Evolutionary conservation across 1,139 yeast species (phyloP).

Genomic region (Hyphopichia buzzinii): DNA sequence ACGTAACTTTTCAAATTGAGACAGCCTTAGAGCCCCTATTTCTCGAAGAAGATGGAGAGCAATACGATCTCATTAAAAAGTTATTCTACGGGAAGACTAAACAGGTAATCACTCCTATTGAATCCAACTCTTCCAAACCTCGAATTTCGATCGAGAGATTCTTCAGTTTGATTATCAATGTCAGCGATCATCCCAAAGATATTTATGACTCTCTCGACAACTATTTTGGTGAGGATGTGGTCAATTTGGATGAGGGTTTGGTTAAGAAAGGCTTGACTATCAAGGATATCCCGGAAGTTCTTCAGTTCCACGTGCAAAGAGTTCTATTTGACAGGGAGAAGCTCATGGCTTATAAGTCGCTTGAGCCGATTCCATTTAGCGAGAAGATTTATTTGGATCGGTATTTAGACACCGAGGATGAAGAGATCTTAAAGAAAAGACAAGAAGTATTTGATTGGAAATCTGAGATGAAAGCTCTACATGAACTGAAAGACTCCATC

Average conservation of each 20-base stretch:
- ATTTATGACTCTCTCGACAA: conserved; percentile 88
- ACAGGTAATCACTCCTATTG: conserved; percentile 40
- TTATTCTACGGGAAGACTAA: conserved; percentile 72
- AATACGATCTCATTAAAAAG: conserved; percentile 71
- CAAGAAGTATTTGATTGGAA: conserved; percentile 67
- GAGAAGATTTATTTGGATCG: conserved; percentile 82
- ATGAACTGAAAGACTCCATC: conserved; percentile 40
- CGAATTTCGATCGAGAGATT: conserved; percentile 76
- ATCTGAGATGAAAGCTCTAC: conserved; percentile 45
- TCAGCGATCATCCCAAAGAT: conserved; percentile 84
- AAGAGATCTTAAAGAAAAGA: conserved; percentile 50
- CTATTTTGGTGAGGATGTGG: conserved; percentile 74
- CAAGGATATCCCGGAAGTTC: conserved; percentile 68
- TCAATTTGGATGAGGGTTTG: conserved; percentile 67
- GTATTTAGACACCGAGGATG: conserved; percentile 72
- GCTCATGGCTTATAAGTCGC: conserved; percentile 75
- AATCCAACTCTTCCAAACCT: conserved; percentile 49
- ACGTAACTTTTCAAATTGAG: conserved; percentile 88
- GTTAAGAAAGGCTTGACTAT: conserved; percentile 75
- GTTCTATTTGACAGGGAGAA: conserved; percentile 81
- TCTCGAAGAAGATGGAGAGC: conserved; percentile 76
- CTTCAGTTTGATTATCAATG: conserved; percentile 75
- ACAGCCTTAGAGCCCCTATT: conserved; percentile 75
- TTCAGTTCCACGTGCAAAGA: conserved; percentile 91
- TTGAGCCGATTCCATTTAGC: conserved; percentile 77